These are phyloP conservation scores for Pleurozium schreberi DNA, from an alignment of 225 moss, liverwort and hornwort genomes.

Conservation along the genomic window DNA sequence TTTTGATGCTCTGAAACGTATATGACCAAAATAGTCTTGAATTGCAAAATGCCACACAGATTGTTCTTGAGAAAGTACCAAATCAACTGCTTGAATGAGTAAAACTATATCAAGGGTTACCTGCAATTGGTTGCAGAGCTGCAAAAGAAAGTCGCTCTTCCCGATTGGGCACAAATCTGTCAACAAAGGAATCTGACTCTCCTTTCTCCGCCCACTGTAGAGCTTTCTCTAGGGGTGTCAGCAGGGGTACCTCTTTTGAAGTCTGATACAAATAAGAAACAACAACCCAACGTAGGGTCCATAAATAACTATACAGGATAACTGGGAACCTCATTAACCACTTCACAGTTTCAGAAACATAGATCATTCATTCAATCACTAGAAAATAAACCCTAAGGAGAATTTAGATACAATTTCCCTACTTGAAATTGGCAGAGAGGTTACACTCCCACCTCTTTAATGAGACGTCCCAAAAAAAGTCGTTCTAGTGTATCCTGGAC, in stretches of 20 bases:
- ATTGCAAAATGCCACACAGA: neutral
- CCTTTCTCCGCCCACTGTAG: constrained; percentile 93
- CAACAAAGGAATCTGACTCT: constrained; percentile 41
- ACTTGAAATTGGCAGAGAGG: neutral
- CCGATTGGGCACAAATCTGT: constrained; percentile 51
- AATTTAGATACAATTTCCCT: neutral
- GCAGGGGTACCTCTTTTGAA: constrained; percentile 52
- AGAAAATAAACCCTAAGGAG: neutral
- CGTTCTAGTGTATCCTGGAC: neutral
- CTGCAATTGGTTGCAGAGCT: constrained; percentile 90
- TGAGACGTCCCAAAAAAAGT: neutral
- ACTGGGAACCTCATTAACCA: neutral
- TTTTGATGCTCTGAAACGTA: neutral
- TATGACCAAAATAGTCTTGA: neutral
- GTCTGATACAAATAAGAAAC: constrained; percentile 26
- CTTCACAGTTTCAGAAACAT: neutral
- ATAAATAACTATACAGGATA: neutral
- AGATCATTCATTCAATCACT: neutral
- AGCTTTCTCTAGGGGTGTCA: constrained; percentile 86
- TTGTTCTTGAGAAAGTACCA: neutral
- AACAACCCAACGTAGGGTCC: neutral
- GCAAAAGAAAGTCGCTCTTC: constrained; percentile 90
- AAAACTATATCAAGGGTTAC: neutral
- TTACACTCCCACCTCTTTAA: neutral
- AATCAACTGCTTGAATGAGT: neutral